phyloP scores from a whole-genome alignment of 352 stramenopile species.

The Globisporangium acanthophoron region DNA sequence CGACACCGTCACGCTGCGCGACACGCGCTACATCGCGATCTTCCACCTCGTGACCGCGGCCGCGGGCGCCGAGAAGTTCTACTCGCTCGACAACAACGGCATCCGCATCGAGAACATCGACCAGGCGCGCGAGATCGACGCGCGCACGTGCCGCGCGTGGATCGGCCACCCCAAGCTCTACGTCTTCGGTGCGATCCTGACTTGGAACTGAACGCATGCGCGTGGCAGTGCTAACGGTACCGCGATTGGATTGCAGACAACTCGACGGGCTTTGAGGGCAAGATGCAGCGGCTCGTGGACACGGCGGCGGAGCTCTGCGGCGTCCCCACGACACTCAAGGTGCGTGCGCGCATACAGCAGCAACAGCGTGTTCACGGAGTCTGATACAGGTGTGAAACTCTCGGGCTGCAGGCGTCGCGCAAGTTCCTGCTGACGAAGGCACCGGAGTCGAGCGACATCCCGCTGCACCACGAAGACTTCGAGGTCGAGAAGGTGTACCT shows the following conservation, averaged over 20 bases:
- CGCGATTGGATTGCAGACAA: constrained; percentile 47
- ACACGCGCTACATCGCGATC: constrained; percentile 87
- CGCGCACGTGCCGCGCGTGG: constrained; percentile 68
- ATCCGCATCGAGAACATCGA: constrained; percentile 93
- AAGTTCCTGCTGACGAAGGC: constrained; percentile 66
- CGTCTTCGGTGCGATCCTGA: constrained; percentile 53
- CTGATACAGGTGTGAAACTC: no score
- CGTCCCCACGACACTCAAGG: constrained; percentile 70
- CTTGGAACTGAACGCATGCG: background rate
- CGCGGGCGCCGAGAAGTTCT: constrained; percentile 92
- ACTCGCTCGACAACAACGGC: constrained; percentile 96
- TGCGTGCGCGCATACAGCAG: background rate
- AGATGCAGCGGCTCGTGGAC: constrained; percentile 85
- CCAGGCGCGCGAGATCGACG: constrained; percentile 87
- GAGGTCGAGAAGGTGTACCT: constrained; percentile 86
- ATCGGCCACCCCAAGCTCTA: constrained; percentile 83
- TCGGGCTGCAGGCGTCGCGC: constrained; percentile 31
- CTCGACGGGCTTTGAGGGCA: constrained; percentile 75
- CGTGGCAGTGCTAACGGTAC: background rate
- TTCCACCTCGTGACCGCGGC: constrained; percentile 90
- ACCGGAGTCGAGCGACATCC: constrained; percentile 37
- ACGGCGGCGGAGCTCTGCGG: constrained; percentile 65
- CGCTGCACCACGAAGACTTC: constrained; percentile 82
- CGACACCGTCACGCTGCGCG: constrained; percentile 79
- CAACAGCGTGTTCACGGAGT: no score